phyloP scores from a whole-genome alignment of 768 basidiomycete genomes.

The Tulasnella calospora region DNA sequence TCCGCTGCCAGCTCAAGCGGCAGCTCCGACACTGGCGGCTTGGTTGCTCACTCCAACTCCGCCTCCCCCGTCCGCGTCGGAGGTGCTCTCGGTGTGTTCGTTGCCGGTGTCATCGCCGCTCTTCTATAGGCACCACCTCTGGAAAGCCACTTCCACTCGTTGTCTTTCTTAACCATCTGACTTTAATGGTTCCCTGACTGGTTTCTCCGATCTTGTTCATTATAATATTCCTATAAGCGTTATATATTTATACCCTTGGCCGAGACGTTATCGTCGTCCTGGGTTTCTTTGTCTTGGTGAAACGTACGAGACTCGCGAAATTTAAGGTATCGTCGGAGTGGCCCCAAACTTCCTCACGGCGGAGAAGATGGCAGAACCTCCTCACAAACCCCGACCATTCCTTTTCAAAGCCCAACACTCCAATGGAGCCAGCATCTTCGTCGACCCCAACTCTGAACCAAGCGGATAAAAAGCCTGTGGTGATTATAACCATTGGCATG shows the following conservation, averaged over 20 bases:
- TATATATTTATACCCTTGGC: neutral
- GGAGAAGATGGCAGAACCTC: neutral
- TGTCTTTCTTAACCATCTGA: neutral
- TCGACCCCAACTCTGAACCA: neutral
- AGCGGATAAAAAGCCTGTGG: constrained; percentile 51
- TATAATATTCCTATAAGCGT: neutral
- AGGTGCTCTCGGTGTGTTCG: neutral
- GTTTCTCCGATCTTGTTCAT: neutral
- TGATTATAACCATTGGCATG: constrained; percentile 92
- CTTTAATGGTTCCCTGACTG: neutral
- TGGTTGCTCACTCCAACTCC: neutral
- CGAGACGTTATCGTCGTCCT: neutral
- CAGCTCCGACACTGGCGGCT: neutral
- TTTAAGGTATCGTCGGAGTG: too few species aligned
- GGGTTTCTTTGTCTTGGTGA: neutral
- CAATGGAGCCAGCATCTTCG: neutral
- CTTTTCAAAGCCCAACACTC: neutral
- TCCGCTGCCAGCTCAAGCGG: neutral
- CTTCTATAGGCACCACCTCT: neutral
- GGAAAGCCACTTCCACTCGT: neutral
- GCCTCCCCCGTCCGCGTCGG: neutral
- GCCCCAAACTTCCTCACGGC: neutral
- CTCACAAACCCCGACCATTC: neutral
- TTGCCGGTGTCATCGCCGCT: neutral
- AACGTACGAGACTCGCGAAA: neutral